Evolutionary conservation across 257 asterid species (phyloP), one percentile per base, ranked within the genome.

Genomic region (Marsdenia floribunda): DNA sequence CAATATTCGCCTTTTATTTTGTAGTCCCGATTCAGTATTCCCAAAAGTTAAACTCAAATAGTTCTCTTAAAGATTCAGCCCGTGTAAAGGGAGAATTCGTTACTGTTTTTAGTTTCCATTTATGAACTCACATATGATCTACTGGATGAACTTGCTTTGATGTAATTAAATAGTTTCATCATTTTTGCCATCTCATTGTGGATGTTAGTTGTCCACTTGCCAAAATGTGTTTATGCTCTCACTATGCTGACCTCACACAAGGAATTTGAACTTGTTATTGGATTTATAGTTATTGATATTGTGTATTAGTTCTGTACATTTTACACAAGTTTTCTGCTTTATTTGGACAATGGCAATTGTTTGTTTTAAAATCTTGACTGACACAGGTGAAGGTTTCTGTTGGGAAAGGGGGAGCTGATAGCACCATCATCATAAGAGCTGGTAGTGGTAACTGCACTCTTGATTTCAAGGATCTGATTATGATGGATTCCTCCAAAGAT

Each of bases 341-440:
- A 47, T n/a, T 13, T 37, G n/a, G 42, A n/a, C 10, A 10, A 52
- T 15, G 33, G 22, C 21, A 4, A 33, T 5, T 33, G 46, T 15
- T 44, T 29, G 33, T 33, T 33, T 54, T 72, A 38, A 71, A 37
- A 12, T 72, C 46, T 44, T 69, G 72, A 58, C 11, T 57, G 14
- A 74, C 77, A 78, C 91, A 87, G 97, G 86, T 93, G 75, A 88
- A 80, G 81, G 91, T 93, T 82, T 82, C 92, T 37, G 76, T 88
- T 57, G 73, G 76, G 71, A 87, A 77, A 46, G 83, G 80, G 49
- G 87, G 83, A 78, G 67, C 57, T 19, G 89, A 75, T 60, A 82
- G 83, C 73, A 71, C 70, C 73, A 90, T 93, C 44, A 54, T 73
- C 70, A 82, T 93, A 72, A 82, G 81, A 33, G 85, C 89, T 0